Evolutionary conservation across 2,329 filamentous ascomycete species (phyloP), one percentile per base, ranked within the genome.

Genomic region (Ceratocystis harringtonii): DNA sequence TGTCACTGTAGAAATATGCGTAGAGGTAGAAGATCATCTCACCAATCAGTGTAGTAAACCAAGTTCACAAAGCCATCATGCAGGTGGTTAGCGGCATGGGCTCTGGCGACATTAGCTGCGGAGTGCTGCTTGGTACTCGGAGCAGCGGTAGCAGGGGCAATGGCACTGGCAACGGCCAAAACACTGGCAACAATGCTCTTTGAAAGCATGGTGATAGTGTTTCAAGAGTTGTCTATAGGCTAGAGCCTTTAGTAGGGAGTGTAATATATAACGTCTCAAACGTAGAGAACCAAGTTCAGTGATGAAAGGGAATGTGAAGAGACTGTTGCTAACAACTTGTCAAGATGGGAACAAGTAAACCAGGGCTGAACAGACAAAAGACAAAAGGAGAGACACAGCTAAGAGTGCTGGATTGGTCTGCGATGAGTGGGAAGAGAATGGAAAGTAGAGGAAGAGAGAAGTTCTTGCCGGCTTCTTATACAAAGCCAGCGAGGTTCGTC

Each of bases 41-140:
- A 68, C 66, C 66, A 66, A 22, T 66, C 62, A 17, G 64, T 66
- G 62, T 62, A 68, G 65, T 68, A 68, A 52, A 68, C 66, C 61
- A 66, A 62, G 65, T 68, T 68, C 36, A 57, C 19, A 50, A 66
- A 68, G 17, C 61, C 52, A 19, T 22, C 1, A 12, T 17, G 10
- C 25, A 48, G 15, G 2, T 8, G 7, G 4, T 17, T 10, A 10
- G 7, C 3, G n/a, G 41, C n/a, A 17, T 25, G 5, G 8, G 0
- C 17, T 19, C n/a, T 28, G 2, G 36, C 36, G 10, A 41, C 36
- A 41, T 41, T 41, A 3, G 36, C 10, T 41, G 12, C 36, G 10
- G 36, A 15, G 36, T 41, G 5, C 36, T 41, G 36, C 10, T 41
- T 41, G 8, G 36, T 19, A 19, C 12, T 4, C 12, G 61, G 61